Evolutionary conservation across 2,329 filamentous ascomycete genomes (phyloP).

Genomic region (Penicillium sp.): DNA sequence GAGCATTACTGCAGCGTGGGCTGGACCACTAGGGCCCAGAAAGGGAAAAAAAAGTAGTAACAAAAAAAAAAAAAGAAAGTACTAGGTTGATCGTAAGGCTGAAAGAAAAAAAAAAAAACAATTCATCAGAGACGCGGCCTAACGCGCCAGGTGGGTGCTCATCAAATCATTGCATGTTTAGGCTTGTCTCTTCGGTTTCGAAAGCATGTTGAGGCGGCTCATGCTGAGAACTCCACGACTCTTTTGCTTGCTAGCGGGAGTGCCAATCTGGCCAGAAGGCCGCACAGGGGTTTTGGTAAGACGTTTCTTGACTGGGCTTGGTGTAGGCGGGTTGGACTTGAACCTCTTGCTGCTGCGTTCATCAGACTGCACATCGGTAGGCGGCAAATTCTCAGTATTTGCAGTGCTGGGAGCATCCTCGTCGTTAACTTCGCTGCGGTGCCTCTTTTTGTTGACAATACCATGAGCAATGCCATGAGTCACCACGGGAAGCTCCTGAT

Average conservation of each 20-base stretch:
- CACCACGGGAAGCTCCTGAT: slow-evolving; percentile 37
- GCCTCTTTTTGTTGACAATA: slow-evolving; percentile 43
- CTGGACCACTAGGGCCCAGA: background rate
- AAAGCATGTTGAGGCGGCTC: slow-evolving; percentile 50
- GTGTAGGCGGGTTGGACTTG: slow-evolving; percentile 36
- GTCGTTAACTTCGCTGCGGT: slow-evolving; percentile 36
- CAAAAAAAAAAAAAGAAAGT: background rate
- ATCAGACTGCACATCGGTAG: slow-evolving; percentile 23
- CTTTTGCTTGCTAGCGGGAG: slow-evolving; percentile 34
- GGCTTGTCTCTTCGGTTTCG: slow-evolving; percentile 46
- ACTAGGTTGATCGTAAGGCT: slow-evolving; percentile 1
- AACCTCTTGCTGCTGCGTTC: slow-evolving; percentile 39
- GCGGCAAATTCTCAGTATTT: slow-evolving; percentile 37
- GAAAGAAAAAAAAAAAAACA: slow-evolving; percentile 1
- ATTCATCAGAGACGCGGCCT: slow-evolving; percentile 1
- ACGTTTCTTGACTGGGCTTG: slow-evolving; percentile 39
- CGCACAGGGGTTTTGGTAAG: slow-evolving; percentile 34
- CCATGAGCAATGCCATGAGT: slow-evolving; percentile 44
- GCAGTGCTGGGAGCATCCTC: slow-evolving; percentile 18
- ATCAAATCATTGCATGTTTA: slow-evolving; percentile 16
- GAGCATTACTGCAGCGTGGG: slow-evolving; percentile 1
- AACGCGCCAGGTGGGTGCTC: slow-evolving; percentile 15
- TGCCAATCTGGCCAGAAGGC: slow-evolving; percentile 23
- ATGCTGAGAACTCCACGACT: slow-evolving; percentile 41
- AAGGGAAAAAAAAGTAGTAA: slow-evolving; percentile 3